Evolutionary conservation across 257 asterid genomes (phyloP).

Genomic region (Verbascum thapsus): DNA sequence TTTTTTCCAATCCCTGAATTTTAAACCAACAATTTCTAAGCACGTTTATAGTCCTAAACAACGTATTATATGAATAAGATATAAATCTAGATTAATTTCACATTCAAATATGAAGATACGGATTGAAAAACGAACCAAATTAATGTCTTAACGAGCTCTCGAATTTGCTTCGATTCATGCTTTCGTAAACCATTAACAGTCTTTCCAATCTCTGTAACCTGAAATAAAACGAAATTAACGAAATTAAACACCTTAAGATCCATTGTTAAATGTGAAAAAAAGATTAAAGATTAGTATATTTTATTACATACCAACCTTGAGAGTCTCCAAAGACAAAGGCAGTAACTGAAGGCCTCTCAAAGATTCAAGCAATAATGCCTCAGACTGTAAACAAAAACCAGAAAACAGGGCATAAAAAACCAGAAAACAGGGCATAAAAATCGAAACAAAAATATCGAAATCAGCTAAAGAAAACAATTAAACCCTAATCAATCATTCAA

Average conservation of each 20-base stretch:
- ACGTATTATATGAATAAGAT: too few species aligned
- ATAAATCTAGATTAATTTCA: too few species aligned
- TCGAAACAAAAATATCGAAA: conserved; percentile 2
- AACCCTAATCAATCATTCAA: conserved; percentile 16
- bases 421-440: neutral
- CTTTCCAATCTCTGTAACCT: conserved; percentile 64
- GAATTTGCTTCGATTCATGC: conserved; percentile 54
- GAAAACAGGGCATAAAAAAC: conserved; percentile 25
- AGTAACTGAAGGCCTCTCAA: conserved; percentile 79
- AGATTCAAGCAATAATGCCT: conserved; percentile 53
- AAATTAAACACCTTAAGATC: conserved; percentile 23
- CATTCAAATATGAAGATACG: too few species aligned
- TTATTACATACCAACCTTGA: conserved; percentile 55
- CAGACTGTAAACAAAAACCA: conserved; percentile 53
- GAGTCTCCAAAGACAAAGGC: conserved; percentile 73
- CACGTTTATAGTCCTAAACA: neutral
- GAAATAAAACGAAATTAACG: too few species aligned
- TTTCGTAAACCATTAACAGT: conserved; percentile 54
- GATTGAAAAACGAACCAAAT: conserved; percentile 44
- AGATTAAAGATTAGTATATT: conserved; percentile 18
- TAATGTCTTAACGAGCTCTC: conserved; percentile 43
- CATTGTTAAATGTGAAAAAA: conserved; percentile 9
- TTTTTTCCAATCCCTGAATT: conserved; percentile 76
- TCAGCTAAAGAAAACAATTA: conserved; percentile 21
- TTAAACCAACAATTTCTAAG: conserved; percentile 22